Evolutionary conservation across 2,329 filamentous ascomycete species (phyloP).

Genomic region (Hortaea werneckii): DNA sequence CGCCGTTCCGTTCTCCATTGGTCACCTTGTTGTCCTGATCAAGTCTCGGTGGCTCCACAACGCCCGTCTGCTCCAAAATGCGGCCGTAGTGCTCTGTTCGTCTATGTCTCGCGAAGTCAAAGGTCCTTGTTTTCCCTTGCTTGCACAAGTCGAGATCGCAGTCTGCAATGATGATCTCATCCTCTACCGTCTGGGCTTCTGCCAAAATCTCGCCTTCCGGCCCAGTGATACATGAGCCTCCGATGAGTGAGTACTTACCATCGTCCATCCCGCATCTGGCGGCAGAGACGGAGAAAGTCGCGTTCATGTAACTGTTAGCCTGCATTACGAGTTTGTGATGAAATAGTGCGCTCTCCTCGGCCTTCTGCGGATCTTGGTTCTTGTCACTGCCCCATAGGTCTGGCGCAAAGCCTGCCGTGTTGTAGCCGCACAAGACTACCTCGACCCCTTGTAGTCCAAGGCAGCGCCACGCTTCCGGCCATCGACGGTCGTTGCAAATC

Average conservation of each 20-base stretch:
- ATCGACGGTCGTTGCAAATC: slow-evolving; percentile 47
- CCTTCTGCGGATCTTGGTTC: slow-evolving; percentile 32
- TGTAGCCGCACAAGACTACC: slow-evolving; percentile 41
- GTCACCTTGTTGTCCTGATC: neutral
- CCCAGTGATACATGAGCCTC: slow-evolving; percentile 37
- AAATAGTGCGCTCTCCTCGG: slow-evolving; percentile 38
- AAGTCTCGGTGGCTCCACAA: slow-evolving; percentile 20
- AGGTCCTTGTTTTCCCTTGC: slow-evolving; percentile 33
- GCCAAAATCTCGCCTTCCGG: slow-evolving; percentile 39
- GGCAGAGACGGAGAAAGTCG: slow-evolving; percentile 39
- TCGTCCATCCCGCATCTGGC: slow-evolving; percentile 43
- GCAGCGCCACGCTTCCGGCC: slow-evolving; percentile 42
- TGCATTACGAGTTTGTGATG: slow-evolving; percentile 43
- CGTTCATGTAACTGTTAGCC: slow-evolving; percentile 42
- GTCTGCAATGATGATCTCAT: slow-evolving; percentile 41
- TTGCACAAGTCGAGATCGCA: slow-evolving; percentile 38
- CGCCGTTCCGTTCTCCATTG: neutral
- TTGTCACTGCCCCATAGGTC: slow-evolving; percentile 31
- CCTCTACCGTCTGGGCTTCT: slow-evolving; percentile 35
- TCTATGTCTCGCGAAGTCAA: slow-evolving; percentile 35
- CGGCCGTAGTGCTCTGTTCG: slow-evolving; percentile 32
- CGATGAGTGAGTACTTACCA: slow-evolving; percentile 37
- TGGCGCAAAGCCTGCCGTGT: slow-evolving; percentile 41
- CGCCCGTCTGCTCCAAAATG: slow-evolving; percentile 30
- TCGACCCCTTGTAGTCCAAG: slow-evolving; percentile 42